Percentiles rank a stretch among this genome's conserved stretches.
Evolutionary conservation across 345 rosid species (phyloP).

Genomic region (Aethionema arabicum): DNA sequence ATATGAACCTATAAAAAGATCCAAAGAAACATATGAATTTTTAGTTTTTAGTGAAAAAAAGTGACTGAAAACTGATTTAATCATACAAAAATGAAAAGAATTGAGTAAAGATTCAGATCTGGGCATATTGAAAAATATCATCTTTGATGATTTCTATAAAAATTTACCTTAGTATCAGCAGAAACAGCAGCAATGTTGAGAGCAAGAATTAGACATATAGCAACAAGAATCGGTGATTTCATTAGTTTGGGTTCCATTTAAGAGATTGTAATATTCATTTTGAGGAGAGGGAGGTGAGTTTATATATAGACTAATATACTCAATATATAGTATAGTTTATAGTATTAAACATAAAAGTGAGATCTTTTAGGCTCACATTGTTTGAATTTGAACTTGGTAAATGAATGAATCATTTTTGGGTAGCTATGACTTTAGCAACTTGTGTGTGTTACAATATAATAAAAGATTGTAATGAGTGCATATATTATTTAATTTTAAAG

Average conservation of each 20-base stretch:
- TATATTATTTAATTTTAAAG: too few relatives aligned
- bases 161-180: slow-evolving; percentile 31
- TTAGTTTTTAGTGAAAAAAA: not conserved
- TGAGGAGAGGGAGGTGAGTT: slow-evolving; percentile 22
- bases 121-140: not conserved
- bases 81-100: not conserved
- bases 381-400: slow-evolving; percentile 32
- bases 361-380: slow-evolving; percentile 18
- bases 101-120: slow-evolving; percentile 21
- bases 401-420: slow-evolving; percentile 9
- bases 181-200: slow-evolving; percentile 30
- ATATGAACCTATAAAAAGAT: slow-evolving; percentile 51
- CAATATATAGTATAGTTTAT: not conserved
- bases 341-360: not conserved
- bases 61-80: not conserved
- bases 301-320: slow-evolving; percentile 13
- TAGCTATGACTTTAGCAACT: slow-evolving; percentile 11
- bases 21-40: slow-evolving; percentile 1
- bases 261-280: slow-evolving; percentile 18
- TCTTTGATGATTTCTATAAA: too few relatives aligned
- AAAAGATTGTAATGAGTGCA: not conserved
- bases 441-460: not conserved
- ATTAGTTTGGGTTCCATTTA: slow-evolving; percentile 2
- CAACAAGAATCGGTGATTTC: not conserved
- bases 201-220: slow-evolving; percentile 19